Percentiles rank a stretch among this genome's conserved stretches.
These are phyloP conservation scores for Talaromyces ruber DNA, from an alignment of 495 filamentous ascomycete species.

Conservation along the genomic window DNA sequence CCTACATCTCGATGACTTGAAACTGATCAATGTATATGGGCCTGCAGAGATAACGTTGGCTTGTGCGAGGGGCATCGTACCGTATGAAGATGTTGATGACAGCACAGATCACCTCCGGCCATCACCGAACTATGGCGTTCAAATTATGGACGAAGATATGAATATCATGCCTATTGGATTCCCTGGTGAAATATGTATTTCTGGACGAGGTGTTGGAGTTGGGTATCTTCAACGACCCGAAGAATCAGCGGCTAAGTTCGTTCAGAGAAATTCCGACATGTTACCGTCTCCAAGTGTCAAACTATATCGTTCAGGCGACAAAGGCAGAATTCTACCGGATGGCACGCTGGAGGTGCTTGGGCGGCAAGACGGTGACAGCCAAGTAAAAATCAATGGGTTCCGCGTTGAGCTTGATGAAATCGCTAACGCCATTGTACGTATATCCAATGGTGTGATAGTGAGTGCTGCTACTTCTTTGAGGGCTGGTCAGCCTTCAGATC, in stretches of 20 bases:
- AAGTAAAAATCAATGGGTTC: slow-evolving; percentile 38
- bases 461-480: slow-evolving; percentile 22
- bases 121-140: not conserved
- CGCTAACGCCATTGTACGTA: slow-evolving; percentile 21
- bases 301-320: slow-evolving; percentile 9
- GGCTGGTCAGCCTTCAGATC: slow-evolving; percentile 1
- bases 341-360: slow-evolving; percentile 20
- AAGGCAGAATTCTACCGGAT: slow-evolving; percentile 12
- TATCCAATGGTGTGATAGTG: slow-evolving; percentile 10
- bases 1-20: slow-evolving; percentile 12
- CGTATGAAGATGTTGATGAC: not conserved
- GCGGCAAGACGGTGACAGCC: slow-evolving; percentile 24
- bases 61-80: not conserved
- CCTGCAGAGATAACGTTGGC: slow-evolving; percentile 20
- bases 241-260: not conserved
- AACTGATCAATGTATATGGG: slow-evolving; percentile 24
- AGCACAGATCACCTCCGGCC: not conserved
- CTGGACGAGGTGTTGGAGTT: not conserved
- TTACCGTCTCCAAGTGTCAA: not conserved
- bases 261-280: not conserved
- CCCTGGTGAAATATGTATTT: slow-evolving; percentile 1
- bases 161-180: not conserved
- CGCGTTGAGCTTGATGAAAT: slow-evolving; percentile 40
- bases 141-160: not conserved
- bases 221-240: not conserved